phyloP scores from a whole-genome alignment of 805 yeast species.

The Yarrowia hollandica region DNA sequence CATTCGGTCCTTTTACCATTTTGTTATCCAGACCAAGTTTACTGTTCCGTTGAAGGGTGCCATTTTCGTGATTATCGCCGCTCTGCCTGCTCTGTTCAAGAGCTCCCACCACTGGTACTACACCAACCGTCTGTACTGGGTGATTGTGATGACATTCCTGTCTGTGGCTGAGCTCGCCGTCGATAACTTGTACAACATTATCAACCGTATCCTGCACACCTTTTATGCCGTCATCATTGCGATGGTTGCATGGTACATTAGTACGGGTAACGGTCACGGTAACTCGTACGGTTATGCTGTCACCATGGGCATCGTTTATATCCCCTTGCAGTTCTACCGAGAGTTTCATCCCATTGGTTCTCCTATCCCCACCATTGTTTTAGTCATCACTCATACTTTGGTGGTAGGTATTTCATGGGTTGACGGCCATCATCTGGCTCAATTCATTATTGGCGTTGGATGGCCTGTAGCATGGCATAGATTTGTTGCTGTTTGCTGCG shows the following conservation, averaged over 20 bases:
- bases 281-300: conserved; percentile 41
- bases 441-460: conserved; percentile 37
- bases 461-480: conserved; percentile 42
- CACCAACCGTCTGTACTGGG: conserved; percentile 39
- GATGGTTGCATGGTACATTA: conserved; percentile 42
- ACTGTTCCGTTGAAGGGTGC: conserved; percentile 37
- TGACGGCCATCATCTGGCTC: conserved; percentile 33
- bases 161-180: conserved; percentile 40
- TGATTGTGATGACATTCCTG: conserved; percentile 38
- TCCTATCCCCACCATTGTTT: conserved; percentile 39
- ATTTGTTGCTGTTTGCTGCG: conserved; percentile 40
- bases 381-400: conserved; percentile 37
- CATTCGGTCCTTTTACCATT: background rate
- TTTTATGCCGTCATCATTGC: conserved; percentile 40
- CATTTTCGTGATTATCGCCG: conserved; percentile 33
- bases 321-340: conserved; percentile 37
- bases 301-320: conserved; percentile 31
- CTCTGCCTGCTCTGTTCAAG: conserved; percentile 37
- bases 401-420: conserved; percentile 43
- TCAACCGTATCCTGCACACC: conserved; percentile 37
- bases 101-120: conserved; percentile 37
- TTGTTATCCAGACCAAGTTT: conserved; percentile 29
- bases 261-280: conserved; percentile 41
- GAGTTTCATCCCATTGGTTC: conserved; percentile 38
- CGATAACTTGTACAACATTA: conserved; percentile 39